Base-by-base conservation (phyloP, 78 protist genomes). In the Polysphondylium violaceum region DNA sequence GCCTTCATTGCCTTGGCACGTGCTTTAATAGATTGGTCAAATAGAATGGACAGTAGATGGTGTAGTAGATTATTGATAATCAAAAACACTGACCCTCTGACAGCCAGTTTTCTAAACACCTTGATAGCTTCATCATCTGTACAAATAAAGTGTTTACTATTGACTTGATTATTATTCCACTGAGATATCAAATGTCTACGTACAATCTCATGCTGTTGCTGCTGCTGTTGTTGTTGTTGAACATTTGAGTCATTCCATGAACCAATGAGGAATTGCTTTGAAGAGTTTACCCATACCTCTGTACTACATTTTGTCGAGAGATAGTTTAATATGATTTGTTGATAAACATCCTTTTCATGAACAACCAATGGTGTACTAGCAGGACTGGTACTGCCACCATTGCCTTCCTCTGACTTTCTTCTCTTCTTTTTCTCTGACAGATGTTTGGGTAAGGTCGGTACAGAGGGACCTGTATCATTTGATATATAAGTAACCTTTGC, bases 1-100 rank as follows among this genome's bases (percentile, higher is more conserved):
- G 93, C 61, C 41, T 87, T 87, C 93, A 87, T 87, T 35, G 93
- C 85, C 31, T 87, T 87, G 17, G 93, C 93, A 31, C 93, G 41
- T 19, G 77, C 83, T 21, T 40, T 61, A 0, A 33, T 87, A 17
- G 85, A 75, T 14, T 72, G 41, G 56, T 87, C 93, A n/a, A 53
- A 44, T 35, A 87, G 41, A 25, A 75, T 56, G 1, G 58, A 44
- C 2, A 87, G 38, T 27, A 87, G 41, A 40, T 74, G 60, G 58
- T 67, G 27, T 1, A 87, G 72, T 47, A 76, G 69, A 29, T 43
- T 14, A 23, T 87, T 75, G 29, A 35, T 40, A 41, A 83, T 43
- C 14, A 51, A 27, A 43, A 58, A 83, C 14, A 83, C 27, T 12
- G 79, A 58, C 2, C 55, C 56, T 27, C 47, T 55, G 12, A 41